phyloP scores from a whole-genome alignment of 2,329 filamentous ascomycete species.

The Daldinia eschscholtzii region DNA sequence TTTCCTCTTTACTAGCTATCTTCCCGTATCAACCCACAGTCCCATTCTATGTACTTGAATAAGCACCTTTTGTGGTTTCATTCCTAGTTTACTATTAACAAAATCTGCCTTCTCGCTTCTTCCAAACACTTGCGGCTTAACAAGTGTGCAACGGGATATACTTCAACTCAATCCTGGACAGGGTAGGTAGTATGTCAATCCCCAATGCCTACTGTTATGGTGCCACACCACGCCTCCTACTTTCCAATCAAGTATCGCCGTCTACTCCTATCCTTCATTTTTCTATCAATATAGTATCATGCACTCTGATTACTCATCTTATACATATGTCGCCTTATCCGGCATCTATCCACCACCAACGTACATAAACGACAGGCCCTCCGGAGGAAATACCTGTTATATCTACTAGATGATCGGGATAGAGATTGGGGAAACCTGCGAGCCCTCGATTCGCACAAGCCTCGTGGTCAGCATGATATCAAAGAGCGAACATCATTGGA shows the following conservation, averaged over 20 bases:
- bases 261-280: background rate
- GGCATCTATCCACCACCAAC: background rate
- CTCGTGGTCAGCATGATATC: conserved; percentile 1
- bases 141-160: background rate
- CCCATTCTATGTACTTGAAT: background rate
- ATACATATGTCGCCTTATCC: background rate
- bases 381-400: background rate
- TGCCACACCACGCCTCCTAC: background rate
- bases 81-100: too few species aligned
- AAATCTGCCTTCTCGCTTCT: background rate
- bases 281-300: background rate
- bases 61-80: too few species aligned
- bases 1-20: too few species aligned
- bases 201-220: too few species aligned
- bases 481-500: background rate
- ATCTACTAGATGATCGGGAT: background rate
- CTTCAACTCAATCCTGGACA: too few species aligned
- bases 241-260: background rate
- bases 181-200: too few species aligned
- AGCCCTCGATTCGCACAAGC: background rate
- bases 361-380: background rate
- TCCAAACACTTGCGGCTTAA: background rate
- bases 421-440: background rate
- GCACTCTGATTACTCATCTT: background rate
- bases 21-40: too few species aligned